Percentiles rank a stretch among this genome's conserved stretches.
Evolutionary conservation across 257 asterid species (phyloP).

Genomic region (Ehretia macrophylla): DNA sequence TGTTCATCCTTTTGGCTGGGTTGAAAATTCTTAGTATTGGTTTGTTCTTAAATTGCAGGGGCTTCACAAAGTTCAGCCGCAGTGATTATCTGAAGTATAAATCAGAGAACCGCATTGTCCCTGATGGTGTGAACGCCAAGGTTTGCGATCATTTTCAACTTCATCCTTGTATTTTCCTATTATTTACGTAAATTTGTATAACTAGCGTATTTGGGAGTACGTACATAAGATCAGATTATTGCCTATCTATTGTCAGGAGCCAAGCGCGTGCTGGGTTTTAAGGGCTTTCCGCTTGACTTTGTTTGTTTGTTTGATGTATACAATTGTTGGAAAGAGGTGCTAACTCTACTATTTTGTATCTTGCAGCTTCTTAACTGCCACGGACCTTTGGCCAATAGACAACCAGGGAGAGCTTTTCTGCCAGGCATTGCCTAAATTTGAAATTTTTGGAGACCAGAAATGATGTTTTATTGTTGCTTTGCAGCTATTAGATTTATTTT

Average conservation of each 20-base stretch:
- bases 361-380: conserved; percentile 1
- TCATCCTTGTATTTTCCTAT: not conserved
- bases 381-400: not conserved
- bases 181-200: not conserved
- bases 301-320: not conserved
- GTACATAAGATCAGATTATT: too few relatives aligned
- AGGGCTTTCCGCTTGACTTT: too few relatives aligned
- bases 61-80: conserved; percentile 3
- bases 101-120: not conserved
- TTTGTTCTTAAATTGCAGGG: not conserved
- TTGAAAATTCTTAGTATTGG: not conserved
- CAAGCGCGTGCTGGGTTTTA: too few relatives aligned
- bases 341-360: not conserved
- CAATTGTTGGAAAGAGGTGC: not conserved
- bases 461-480: not conserved
- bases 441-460: not conserved
- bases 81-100: not conserved
- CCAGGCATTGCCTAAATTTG: not conserved
- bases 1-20: not conserved
- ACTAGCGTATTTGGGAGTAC: too few relatives aligned
- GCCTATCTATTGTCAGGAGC: too few relatives aligned
- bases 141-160: not conserved
- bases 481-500: not conserved
- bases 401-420: not conserved
- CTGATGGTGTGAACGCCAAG: conserved; percentile 10